These are phyloP conservation scores for Xerocomellus amylosporus DNA, from an alignment of 768 basidiomycete genomes.

Conservation along the genomic window DNA sequence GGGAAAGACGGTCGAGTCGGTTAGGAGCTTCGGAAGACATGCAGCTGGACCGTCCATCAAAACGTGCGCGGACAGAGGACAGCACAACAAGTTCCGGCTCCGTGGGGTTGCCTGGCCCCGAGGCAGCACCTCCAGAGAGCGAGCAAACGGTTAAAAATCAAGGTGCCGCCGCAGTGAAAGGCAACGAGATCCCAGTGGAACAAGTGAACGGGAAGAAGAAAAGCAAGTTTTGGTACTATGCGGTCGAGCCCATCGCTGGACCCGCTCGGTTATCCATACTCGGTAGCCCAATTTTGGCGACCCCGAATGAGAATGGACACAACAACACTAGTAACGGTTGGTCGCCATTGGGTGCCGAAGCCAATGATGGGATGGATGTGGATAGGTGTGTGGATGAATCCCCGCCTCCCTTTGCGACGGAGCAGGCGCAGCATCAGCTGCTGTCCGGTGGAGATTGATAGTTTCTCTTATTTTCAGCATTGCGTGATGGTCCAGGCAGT, in stretches of 20 bases:
- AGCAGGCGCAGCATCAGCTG: slow-evolving; percentile 12
- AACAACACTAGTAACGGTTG: slow-evolving; percentile 7
- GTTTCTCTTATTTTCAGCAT: slow-evolving; percentile 7
- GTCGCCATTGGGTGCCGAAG: slow-evolving; percentile 1
- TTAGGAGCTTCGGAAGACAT: slow-evolving; percentile 55
- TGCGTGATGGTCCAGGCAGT: slow-evolving; percentile 6
- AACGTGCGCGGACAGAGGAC: slow-evolving; percentile 78
- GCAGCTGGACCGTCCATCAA: slow-evolving; percentile 51
- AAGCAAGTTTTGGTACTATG: slow-evolving; percentile 88
- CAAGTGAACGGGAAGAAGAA: slow-evolving; percentile 76
- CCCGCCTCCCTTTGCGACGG: slow-evolving; percentile 14
- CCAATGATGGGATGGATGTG: slow-evolving; percentile 21
- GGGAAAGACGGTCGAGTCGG: slow-evolving; percentile 70
- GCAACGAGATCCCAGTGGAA: slow-evolving; percentile 72
- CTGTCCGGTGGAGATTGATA: slow-evolving; percentile 12
- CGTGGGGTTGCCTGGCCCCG: slow-evolving; percentile 29
- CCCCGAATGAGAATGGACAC: slow-evolving; percentile 24
- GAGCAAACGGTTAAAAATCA: slow-evolving; percentile 49
- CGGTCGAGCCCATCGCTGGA: slow-evolving; percentile 65
- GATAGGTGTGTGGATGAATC: slow-evolving; percentile 19
- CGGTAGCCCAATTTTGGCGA: slow-evolving; percentile 13
- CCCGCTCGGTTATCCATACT: slow-evolving; percentile 16
- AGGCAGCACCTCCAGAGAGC: slow-evolving; percentile 24
- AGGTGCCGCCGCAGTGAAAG: slow-evolving; percentile 65
- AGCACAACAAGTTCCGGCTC: slow-evolving; percentile 57